Conservation (phyloP, 805 yeast genomes). For the Yarrowia divulgata region DNA sequence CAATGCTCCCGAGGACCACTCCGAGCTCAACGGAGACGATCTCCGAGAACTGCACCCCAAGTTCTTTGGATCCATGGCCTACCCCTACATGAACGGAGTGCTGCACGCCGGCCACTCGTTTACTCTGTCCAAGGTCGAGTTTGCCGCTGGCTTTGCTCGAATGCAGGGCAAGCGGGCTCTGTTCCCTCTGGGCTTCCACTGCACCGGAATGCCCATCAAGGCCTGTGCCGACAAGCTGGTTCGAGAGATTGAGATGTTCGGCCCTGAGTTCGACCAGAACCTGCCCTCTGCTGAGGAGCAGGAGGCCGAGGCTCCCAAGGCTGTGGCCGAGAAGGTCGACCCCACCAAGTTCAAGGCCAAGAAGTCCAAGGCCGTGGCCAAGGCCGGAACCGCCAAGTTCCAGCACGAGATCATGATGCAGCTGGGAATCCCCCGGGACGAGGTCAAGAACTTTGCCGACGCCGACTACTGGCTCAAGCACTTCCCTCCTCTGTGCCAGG, state of each 20-base stretch:
- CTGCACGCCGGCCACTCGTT: conserved; percentile 97
- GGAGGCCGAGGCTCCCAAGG: conserved; percentile 44
- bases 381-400: conserved; percentile 90
- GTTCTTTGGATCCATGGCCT: conserved; percentile 92
- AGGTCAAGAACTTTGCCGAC: conserved; percentile 87
- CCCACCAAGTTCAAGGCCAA: conserved; percentile 90
- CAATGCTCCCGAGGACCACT: conserved; percentile 82
- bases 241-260: conserved; percentile 92
- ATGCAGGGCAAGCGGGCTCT: conserved; percentile 91
- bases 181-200: conserved; percentile 97
- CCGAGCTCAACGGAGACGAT: conserved; percentile 69
- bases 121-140: conserved; percentile 93
- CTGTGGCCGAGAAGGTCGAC: conserved; percentile 64
- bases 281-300: conserved; percentile 57
- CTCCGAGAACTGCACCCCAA: conserved; percentile 83
- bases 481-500: conserved; percentile 89
- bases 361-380: conserved; percentile 92
- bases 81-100: conserved; percentile 99
- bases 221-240: conserved; percentile 95
- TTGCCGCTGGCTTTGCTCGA: conserved; percentile 90
- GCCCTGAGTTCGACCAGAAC: conserved; percentile 66
- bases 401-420: conserved; percentile 97
- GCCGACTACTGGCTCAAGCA: conserved; percentile 87
- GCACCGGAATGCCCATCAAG: conserved; percentile 98
- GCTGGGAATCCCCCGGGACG: conserved; percentile 84